Evolutionary conservation across 495 filamentous ascomycete genomes (phyloP).

Genomic region (Podospora bellae-mahoneyi): DNA sequence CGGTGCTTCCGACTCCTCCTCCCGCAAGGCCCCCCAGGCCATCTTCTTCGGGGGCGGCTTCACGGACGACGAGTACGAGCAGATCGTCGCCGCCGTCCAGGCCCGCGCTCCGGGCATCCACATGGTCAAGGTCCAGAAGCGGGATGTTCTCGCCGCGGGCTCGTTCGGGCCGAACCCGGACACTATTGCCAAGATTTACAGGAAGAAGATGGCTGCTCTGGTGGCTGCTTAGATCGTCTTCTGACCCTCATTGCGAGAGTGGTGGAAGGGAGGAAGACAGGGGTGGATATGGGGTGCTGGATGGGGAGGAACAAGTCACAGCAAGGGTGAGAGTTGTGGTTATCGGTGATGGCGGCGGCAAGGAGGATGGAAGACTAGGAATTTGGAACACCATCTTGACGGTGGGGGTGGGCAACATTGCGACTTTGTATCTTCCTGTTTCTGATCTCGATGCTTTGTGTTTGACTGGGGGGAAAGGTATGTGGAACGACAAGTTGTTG

Average conservation of each 20-base stretch:
- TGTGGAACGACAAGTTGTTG: background rate
- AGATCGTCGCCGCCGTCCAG: conserved; percentile 26
- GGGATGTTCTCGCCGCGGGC: conserved; percentile 33
- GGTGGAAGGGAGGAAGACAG: background rate
- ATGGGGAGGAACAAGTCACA: background rate
- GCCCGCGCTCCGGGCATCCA: conserved; percentile 13
- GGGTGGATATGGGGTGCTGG: background rate
- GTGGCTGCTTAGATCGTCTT: conserved; percentile 1
- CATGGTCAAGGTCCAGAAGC: conserved; percentile 29
- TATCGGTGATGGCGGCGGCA: background rate
- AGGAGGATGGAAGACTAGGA: background rate
- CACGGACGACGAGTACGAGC: conserved; percentile 30
- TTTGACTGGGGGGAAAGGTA: background rate
- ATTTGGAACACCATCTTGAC: conserved; percentile 7
- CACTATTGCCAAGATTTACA: conserved; percentile 33
- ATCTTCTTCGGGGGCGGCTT: conserved; percentile 35
- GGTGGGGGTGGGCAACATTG: conserved; percentile 15
- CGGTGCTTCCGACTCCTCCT: background rate
- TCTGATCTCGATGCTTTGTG: conserved; percentile 10
- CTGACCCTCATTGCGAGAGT: background rate
- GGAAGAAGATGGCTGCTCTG: conserved; percentile 32
- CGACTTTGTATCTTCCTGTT: conserved; percentile 16
- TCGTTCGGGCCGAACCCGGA: conserved; percentile 32
- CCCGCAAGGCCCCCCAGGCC: conserved; percentile 27
- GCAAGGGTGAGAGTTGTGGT: background rate